These are phyloP conservation scores for Aureobasidium sp. DNA, from an alignment of 2,329 filamentous ascomycete species.

Conservation along the genomic window DNA sequence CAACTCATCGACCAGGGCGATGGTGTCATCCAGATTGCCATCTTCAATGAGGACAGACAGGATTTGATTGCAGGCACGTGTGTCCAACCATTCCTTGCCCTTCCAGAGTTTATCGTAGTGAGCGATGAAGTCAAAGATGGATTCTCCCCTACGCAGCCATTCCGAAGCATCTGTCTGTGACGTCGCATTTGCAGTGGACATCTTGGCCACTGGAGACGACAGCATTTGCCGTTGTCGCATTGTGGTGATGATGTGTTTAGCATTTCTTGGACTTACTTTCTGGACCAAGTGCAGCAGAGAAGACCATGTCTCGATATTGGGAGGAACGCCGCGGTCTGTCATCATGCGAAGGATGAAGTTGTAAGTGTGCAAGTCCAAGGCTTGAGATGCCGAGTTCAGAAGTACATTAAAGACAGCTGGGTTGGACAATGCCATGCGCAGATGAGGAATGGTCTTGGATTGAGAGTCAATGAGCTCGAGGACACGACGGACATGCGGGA, in stretches of 20 bases:
- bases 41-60: conserved; percentile 15
- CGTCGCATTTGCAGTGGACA: background rate
- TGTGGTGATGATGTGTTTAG: conserved; percentile 12
- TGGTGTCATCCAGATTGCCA: conserved; percentile 21
- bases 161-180: conserved; percentile 17
- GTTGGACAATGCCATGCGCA: background rate
- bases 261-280: conserved; percentile 6
- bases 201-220: conserved; percentile 12
- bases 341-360: conserved; percentile 23
- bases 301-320: conserved; percentile 23
- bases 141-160: conserved; percentile 17
- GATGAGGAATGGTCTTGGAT: background rate
- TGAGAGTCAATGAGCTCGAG: conserved; percentile 18
- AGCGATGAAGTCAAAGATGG: conserved; percentile 19
- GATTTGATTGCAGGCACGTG: conserved; percentile 18
- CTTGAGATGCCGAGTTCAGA: conserved; percentile 21
- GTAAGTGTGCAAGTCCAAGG: conserved; percentile 25
- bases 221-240: conserved; percentile 25
- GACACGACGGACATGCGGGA: conserved; percentile 19
- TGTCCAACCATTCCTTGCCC: conserved; percentile 23
- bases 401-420: conserved; percentile 21
- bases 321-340: conserved; percentile 18
- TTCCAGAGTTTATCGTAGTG: conserved; percentile 19
- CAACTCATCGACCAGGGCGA: conserved; percentile 21
- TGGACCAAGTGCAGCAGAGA: background rate